A percentile compares a stretch with the other conserved stretches of the same genome.
phyloP scores from a whole-genome alignment of 768 basidiomycete genomes.

The Mycena vulgaris region DNA sequence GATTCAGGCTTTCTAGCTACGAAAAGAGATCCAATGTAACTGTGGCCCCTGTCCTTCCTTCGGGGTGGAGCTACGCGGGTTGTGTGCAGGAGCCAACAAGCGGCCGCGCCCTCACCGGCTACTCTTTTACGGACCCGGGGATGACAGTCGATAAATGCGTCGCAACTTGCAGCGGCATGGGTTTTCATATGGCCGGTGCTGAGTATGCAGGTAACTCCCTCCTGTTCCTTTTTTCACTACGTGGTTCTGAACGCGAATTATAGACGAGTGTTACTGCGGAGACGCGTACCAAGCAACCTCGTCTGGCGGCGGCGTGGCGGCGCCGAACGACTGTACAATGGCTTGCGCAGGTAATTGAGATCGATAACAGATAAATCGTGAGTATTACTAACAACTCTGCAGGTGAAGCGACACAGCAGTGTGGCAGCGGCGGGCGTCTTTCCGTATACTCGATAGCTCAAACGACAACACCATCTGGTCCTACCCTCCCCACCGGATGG shows the following conservation, averaged over 20 bases:
- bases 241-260: neutral
- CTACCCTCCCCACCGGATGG: conserved; percentile 25
- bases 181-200: conserved; percentile 29
- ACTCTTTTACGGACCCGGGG: conserved; percentile 23
- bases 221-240: neutral
- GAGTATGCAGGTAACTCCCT: conserved; percentile 17
- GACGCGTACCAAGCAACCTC: conserved; percentile 23
- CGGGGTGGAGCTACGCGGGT: conserved; percentile 32
- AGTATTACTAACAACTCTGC: neutral
- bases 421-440: neutral
- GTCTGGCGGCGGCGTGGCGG: conserved; percentile 13
- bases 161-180: conserved; percentile 23
- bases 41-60: conserved; percentile 27
- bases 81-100: conserved; percentile 22
- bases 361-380: neutral
- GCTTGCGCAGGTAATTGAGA: conserved; percentile 14
- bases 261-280: conserved; percentile 31
- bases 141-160: conserved; percentile 35
- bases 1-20: conserved; percentile 17
- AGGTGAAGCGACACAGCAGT: conserved; percentile 32
- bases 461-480: conserved; percentile 5
- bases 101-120: conserved; percentile 30
- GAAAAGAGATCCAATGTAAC: conserved; percentile 13
- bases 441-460: conserved; percentile 3
- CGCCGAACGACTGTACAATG: conserved; percentile 21